Base-by-base conservation (phyloP, 176 grass and related monocot species). In the Pontederia paniculata region DNA sequence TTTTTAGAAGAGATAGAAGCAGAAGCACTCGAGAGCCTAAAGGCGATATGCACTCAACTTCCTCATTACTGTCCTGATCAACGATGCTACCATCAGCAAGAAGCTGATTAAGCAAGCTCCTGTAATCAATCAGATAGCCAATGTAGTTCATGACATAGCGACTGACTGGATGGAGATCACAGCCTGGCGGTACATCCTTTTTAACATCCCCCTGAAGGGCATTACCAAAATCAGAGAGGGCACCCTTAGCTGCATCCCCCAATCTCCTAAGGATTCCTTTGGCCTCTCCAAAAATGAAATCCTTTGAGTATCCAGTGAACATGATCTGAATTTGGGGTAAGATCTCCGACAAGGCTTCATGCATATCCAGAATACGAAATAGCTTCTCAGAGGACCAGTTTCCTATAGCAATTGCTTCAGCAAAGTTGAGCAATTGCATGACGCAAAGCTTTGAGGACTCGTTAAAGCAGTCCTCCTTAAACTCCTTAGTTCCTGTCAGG, bases 61-160 rank as follows among this genome's bases (percentile, higher is more conserved):
- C 66, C 42, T 50, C 58, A 8, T 19, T 78, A 47, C 85, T 69
- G 15, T 42, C 65, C 44, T 66, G 69, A 61, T 58, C 70, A 42
- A 53, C 52, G 20, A 63, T 10, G 5, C 66, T 73, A 19, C 60
- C 45, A 54, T 63, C 51, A 23, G 67, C 65, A 19, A 98, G 83
- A 68, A 98, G 72, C 19, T 50, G 55, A 54, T 98, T 88, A 45
- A 98, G 75, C 6, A 62, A 75, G n/a, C 56, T 41, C 23, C 70
- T 80, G 69, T 91, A 91, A 44, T 84, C 83, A 1, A 75, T 69
- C 58, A 98, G 80, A 61, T 91, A 73, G 43, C 75, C 63, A 8
- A 91, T 62, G 58, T 98, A 91, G 63, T 91, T 91, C 83, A 98
- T 98, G n/a, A 88, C 82, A 21, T 91, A 98, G 3, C 83, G 80